phyloP scores from a whole-genome alignment of 1,284 basidiomycete genomes.

The Microbotryum intermedium region DNA sequence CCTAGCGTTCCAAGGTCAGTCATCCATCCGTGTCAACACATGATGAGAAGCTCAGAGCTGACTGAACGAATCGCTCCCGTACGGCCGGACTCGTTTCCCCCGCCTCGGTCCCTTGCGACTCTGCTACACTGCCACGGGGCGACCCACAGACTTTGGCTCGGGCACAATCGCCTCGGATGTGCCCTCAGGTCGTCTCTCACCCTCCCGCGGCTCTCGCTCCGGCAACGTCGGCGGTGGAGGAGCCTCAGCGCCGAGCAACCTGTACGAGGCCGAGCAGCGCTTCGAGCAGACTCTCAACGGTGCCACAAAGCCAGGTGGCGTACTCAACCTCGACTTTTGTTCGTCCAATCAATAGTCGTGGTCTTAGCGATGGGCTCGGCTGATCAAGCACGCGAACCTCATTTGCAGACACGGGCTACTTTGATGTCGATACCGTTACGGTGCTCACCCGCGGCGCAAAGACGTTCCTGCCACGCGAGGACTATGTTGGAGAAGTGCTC shows the following conservation, averaged over 20 bases:
- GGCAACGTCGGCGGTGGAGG: too few species aligned
- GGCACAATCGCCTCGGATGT: slow-evolving; percentile 20
- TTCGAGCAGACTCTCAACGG: slow-evolving; percentile 15
- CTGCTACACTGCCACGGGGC: too few species aligned
- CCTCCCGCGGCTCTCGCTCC: slow-evolving; percentile 6
- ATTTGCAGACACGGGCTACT: slow-evolving; percentile 41
- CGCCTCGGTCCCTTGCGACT: too few species aligned
- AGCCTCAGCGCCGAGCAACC: not conserved
- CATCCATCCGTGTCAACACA: too few species aligned
- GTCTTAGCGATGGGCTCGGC: not conserved
- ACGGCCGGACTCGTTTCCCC: too few species aligned
- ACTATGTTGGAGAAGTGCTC: slow-evolving; percentile 43
- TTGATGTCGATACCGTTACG: slow-evolving; percentile 43
- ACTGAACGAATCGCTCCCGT: too few species aligned
- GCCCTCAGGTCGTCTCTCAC: slow-evolving; percentile 25
- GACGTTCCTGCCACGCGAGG: slow-evolving; percentile 43
- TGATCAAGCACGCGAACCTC: not conserved
- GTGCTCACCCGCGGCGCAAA: slow-evolving; percentile 42
- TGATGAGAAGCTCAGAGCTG: too few species aligned
- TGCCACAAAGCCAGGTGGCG: slow-evolving; percentile 24
- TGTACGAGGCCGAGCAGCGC: slow-evolving; percentile 19
- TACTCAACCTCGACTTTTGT: slow-evolving; percentile 29
- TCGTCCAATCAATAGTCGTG: not conserved
- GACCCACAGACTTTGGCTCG: slow-evolving; percentile 25
- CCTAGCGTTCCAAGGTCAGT: too few species aligned